Evolutionary conservation across 2,329 filamentous ascomycete species (phyloP), one percentile per base, ranked within the genome.

Genomic region (Epichloe baconii): DNA sequence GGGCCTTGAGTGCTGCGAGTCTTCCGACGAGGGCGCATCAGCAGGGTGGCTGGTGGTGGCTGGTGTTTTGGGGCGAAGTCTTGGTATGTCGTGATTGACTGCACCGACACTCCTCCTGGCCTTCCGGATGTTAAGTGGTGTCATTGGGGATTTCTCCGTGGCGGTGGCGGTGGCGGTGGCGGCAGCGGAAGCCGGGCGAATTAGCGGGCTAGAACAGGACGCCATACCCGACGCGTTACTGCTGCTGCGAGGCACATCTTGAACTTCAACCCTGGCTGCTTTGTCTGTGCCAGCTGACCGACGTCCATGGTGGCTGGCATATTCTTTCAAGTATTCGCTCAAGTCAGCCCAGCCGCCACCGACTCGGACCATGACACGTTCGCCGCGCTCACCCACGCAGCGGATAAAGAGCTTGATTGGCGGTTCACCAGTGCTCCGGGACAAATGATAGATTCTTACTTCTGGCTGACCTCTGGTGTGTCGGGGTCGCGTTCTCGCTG

Each of bases 321-420:
- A 98, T 65, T 95, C 88, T 59, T 89, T 85, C 42, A 98, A 75
- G 62, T 96, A 98, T 66, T 97, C 93, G 38, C 86, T 91, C 19
- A 98, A 73, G 66, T 98, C 93, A 14, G 90, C 89, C 93, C 93
- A 98, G n/a, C 93, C 93, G 53, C 93, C 93, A 12, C 93, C 93
- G 12, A 98, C 91, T 37, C 93, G 86, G 7, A 98, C 93, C 93
- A 98, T 97, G 54, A 97, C 89, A 48, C 93, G 82, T 66, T 97
- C 89, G 15, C 87, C 88, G 52, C 82, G 77, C 65, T 95, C 89
- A 47, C 93, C 93, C 2, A 98, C 90, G 2, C 89, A 83, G 15
- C 93, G 85, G 49, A 98, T 90, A 61, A 94, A 95, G 5, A 98
- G 79, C 68, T 96, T 97, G 63, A 96, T 90, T 0, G 93, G 93